These are phyloP conservation scores for Vanderwaltozyma tropicalis DNA, from an alignment of 805 yeast genomes.

Conservation along the genomic window DNA sequence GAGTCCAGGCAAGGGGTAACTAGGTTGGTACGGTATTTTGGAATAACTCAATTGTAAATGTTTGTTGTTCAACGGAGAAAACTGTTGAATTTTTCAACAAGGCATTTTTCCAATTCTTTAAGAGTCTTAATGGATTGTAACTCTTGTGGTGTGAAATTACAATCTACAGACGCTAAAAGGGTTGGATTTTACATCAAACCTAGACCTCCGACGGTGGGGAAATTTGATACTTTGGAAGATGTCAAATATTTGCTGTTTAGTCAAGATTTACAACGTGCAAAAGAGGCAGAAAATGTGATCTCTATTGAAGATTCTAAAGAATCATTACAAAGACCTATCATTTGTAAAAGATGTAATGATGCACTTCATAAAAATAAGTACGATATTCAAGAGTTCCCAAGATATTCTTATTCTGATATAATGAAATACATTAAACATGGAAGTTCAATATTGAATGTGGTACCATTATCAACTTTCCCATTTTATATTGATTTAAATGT, in stretches of 20 bases:
- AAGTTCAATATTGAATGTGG: constrained; percentile 45
- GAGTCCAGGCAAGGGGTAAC: too few relatives aligned
- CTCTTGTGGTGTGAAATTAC: constrained; percentile 51
- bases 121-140: constrained; percentile 29
- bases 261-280: constrained; percentile 19
- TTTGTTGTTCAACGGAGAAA: too few relatives aligned
- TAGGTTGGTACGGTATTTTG: too few relatives aligned
- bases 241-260: constrained; percentile 24
- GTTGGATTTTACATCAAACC: constrained; percentile 38
- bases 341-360: constrained; percentile 50
- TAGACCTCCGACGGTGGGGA: constrained; percentile 5
- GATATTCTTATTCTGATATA: constrained; percentile 24
- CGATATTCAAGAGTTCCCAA: constrained; percentile 27
- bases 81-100: too few relatives aligned
- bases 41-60: too few relatives aligned
- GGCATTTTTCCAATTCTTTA: constrained; percentile 4
- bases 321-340: constrained; percentile 12
- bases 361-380: constrained; percentile 37
- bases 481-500: constrained; percentile 34
- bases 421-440: constrained; percentile 13
- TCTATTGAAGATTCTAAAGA: constrained; percentile 3
- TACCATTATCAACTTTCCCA: constrained; percentile 68
- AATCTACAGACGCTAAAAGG: constrained; percentile 26
- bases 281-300: constrained; percentile 8
- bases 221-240: constrained; percentile 9